phyloP scores from a whole-genome alignment of 371 early-diverging fungal species.

The Mortierella sp. region DNA sequence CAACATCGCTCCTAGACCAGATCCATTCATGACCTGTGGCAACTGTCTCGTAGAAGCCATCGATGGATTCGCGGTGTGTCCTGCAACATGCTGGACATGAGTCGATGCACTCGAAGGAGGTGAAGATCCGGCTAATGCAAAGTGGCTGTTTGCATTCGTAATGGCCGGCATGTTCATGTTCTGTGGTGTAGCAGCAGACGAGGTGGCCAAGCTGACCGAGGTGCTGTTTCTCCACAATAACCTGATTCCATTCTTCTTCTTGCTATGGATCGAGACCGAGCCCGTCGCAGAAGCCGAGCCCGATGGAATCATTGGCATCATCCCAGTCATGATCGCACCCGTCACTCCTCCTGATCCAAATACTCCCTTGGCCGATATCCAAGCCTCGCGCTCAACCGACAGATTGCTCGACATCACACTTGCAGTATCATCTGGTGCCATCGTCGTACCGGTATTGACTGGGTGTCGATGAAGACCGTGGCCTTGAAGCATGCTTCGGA shows the following conservation, averaged over 20 bases:
- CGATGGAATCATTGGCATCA: not conserved
- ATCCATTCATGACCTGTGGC: slow-evolving; percentile 36
- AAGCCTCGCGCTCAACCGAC: slow-evolving; percentile 45
- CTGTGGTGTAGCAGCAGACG: slow-evolving; percentile 12
- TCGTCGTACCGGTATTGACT: not conserved
- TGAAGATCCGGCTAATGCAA: too few relatives aligned
- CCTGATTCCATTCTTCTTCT: slow-evolving; percentile 40
- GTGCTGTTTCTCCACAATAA: slow-evolving; percentile 46
- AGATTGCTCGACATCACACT: slow-evolving; percentile 50
- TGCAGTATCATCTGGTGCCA: slow-evolving; percentile 32
- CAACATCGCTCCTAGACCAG: not conserved
- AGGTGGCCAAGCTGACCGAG: slow-evolving; percentile 24
- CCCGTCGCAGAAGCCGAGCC: slow-evolving; percentile 10
- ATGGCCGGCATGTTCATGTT: too few relatives aligned
- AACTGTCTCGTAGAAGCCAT: slow-evolving; percentile 18
- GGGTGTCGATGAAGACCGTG: slow-evolving; percentile 22
- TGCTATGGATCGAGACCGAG: slow-evolving; percentile 17
- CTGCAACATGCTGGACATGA: too few relatives aligned
- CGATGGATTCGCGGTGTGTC: too few relatives aligned
- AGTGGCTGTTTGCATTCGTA: too few relatives aligned
- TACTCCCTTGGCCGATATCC: slow-evolving; percentile 27
- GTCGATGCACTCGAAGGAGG: too few relatives aligned
- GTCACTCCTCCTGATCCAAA: slow-evolving; percentile 13
- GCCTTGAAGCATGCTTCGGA: slow-evolving; percentile 29
- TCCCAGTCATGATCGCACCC: not conserved